Conservation (phyloP, 2,329 filamentous ascomycete genomes). For the Fusarium pseudonygamai region DNA sequence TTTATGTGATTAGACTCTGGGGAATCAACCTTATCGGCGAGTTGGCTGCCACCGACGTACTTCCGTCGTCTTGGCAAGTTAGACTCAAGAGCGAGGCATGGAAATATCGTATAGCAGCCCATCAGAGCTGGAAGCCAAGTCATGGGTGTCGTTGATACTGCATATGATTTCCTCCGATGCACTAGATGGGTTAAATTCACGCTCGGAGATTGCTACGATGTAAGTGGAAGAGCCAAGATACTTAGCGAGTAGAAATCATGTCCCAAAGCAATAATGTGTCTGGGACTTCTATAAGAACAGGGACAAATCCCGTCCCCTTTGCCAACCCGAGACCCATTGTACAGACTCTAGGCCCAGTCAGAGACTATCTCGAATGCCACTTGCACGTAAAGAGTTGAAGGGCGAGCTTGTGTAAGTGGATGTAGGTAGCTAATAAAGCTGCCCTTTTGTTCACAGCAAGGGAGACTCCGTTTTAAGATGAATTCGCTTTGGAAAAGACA, state of each 20-base stretch:
- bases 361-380: not conserved
- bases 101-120: not conserved
- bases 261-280: conserved; percentile 3
- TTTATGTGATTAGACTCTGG: not conserved
- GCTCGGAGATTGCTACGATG: conserved; percentile 2
- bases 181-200: not conserved
- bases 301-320: not conserved
- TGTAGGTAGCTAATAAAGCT: conserved; percentile 5
- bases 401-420: conserved; percentile 6
- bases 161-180: not conserved
- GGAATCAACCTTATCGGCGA: not conserved
- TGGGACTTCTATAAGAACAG: not conserved
- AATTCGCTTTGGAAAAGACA: not conserved
- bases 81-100: not conserved
- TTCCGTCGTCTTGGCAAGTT: not conserved
- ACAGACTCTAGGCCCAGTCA: not conserved
- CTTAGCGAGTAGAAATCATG: not conserved
- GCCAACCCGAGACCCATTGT: not conserved
- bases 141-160: not conserved
- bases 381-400: not conserved
- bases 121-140: not conserved
- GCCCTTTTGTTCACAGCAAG: conserved; percentile 9
- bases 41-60: not conserved
- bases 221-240: not conserved
- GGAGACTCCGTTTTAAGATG: not conserved